These are phyloP conservation scores for Cladosporium colombiae DNA, from an alignment of 2,329 filamentous ascomycete species.

Conservation along the genomic window DNA sequence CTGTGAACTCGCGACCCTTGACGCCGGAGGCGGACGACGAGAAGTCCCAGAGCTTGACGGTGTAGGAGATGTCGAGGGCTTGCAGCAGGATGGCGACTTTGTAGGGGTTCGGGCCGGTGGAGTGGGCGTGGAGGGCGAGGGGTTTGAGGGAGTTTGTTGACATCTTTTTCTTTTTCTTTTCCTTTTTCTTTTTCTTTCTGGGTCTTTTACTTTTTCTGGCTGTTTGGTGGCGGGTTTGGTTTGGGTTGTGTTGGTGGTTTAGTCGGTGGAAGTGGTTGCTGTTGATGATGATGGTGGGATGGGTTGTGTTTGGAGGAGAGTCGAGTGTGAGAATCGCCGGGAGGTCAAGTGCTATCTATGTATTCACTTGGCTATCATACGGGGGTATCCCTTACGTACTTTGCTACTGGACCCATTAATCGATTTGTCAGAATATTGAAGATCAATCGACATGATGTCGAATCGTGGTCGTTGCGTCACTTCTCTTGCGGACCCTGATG, in stretches of 20 bases:
- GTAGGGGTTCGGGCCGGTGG: conserved; percentile 32
- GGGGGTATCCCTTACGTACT: not conserved
- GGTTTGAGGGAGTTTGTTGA: conserved; percentile 36
- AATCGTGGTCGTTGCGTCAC: not conserved
- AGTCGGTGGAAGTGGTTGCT: not conserved
- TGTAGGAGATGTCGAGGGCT: conserved; percentile 44
- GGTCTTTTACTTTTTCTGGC: no score
- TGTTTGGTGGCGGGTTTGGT: not conserved
- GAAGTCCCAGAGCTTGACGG: conserved; percentile 46
- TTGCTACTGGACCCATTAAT: not conserved
- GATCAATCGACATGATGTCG: not conserved
- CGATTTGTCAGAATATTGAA: not conserved
- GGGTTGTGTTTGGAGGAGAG: not conserved
- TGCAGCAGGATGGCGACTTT: conserved; percentile 40
- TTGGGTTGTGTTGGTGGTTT: not conserved
- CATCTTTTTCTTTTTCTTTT: conserved; percentile 24
- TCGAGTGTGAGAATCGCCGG: not conserved
- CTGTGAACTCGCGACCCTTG: conserved; percentile 44
- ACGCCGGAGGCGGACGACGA: conserved; percentile 41
- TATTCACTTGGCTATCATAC: not conserved
- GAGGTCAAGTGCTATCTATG: not conserved
- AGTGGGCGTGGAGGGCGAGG: conserved; percentile 41
- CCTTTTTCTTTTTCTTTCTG: no score
- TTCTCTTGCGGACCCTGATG: not conserved
- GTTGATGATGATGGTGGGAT: not conserved